Conservation (phyloP, 768 basidiomycete species). For the Suillus weaverae region DNA sequence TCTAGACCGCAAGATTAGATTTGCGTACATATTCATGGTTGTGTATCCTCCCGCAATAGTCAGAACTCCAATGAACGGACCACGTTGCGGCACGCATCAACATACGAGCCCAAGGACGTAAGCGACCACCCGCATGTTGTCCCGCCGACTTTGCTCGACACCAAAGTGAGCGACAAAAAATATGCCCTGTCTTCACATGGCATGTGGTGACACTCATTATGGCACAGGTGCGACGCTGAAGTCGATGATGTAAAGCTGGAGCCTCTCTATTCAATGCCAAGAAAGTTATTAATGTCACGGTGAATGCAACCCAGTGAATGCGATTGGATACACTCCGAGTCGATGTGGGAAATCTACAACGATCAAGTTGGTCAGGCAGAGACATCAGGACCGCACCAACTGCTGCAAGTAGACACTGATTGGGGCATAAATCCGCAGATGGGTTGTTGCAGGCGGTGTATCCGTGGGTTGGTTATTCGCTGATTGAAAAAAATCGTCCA, state of each 20-base stretch:
- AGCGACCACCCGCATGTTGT: not conserved
- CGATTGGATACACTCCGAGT: not conserved
- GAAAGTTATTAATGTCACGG: not conserved
- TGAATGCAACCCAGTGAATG: not conserved
- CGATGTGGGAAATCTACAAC: not conserved
- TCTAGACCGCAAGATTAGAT: not conserved
- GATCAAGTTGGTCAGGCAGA: not conserved
- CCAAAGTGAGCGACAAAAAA: not conserved
- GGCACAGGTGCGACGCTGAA: not conserved
- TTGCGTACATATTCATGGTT: not conserved
- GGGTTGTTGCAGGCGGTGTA: not conserved
- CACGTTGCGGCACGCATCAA: not conserved
- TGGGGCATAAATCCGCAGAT: not conserved
- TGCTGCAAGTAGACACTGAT: not conserved
- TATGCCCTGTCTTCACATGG: not conserved
- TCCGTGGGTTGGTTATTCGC: not conserved
- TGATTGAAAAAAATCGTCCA: not conserved
- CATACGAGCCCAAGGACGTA: not conserved
- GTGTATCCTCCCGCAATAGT: not conserved
- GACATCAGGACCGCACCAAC: not conserved
- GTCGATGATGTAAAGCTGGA: not conserved
- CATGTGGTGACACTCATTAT: not conserved
- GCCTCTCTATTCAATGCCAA: not conserved
- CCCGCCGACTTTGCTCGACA: not conserved
- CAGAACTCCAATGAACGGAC: not conserved